Base-by-base conservation (phyloP, 345 rosid species). In the Citrus medica region DNA sequence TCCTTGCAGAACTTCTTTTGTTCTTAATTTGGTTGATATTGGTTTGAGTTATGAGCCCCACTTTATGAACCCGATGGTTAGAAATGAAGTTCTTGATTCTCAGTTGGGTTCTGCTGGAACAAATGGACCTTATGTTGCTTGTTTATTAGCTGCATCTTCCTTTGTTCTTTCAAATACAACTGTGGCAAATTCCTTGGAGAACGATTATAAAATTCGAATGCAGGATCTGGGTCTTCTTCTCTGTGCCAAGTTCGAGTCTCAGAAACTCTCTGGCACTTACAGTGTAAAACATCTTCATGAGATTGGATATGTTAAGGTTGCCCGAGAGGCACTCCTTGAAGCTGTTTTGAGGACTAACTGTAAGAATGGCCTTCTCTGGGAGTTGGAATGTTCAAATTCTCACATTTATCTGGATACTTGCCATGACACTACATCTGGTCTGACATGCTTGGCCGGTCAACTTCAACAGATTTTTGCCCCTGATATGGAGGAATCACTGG, bases 191-290 rank as follows among this genome's bases (percentile, higher is more conserved):
- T 84, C 87, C 76, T 19, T 58, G 25, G 84, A 84, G 42, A 89
- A 76, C 78, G 90, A 88, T 73, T 89, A 88, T 83, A 86, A 79
- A 79, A 87, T 96, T 73, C 86, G 88, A 83, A 85, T 86, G 80
- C 94, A 92, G 81, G 98, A 96, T 85, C 79, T 94, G 65, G 99
- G 99, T 67, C 87, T 96, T 81, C 99, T 94, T 82, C 87, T 96
- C 78, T 81, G 92, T 82, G n/a, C 79, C 53, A 87, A 85, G 72
- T 80, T 80, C 40, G 85, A 87, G 72, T 79, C 77, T 82, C 83
- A 85, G 77, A 86, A 86, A 83, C 86, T 87, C 48, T 80, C 82
- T 82, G 88, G 87, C 67, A 62, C 79, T 79, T 92, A 94, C 81
- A 85, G 90, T 76, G 88, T 83, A 73, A 82, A 90, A 74, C 76